Base-by-base conservation (phyloP, 306 rosid genomes). In the Vigna mungo region DNA sequence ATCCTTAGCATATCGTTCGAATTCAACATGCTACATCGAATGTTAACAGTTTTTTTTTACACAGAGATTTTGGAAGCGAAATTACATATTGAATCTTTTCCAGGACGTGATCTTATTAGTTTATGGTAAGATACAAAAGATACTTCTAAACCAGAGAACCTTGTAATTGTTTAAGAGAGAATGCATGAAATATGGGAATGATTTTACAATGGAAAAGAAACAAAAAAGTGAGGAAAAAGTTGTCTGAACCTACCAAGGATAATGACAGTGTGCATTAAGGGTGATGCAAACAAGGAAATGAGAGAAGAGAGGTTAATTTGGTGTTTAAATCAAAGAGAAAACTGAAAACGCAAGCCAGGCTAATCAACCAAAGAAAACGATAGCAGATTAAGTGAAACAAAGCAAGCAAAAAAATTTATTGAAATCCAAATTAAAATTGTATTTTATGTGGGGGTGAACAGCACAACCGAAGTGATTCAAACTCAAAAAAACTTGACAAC, bases 311-410 rank as follows among this genome's bases (percentile, higher is more conserved):
- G 52, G 55, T 23, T 46, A 13, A 59, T 14, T 25, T 4, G 47
- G 48, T n/a, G 60, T 9, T 27, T 47, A 21, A 32, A 36, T 58
- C 52, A 2, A 15, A 16, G 68, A 67, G 6, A 67, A 3, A 54
- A 44, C 36, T 58, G 18, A 16, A 65, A n/a, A 17, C 12, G 30
- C 21, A 56, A 47, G 16, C 2, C 14, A 9, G 18, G 43, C 1
- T 25, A 73, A 21, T 32, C 68, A 58, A 23, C 9, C 44, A 56
- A 58, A 63, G 51, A 27, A 6, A 72, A 80, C 52, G 72, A 30
- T 17, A 21, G 15, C 16, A 79, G 46, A 25, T 62, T 79, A 6
- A 41, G 46, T 11, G 82, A 81, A 84, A n/a, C 69, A 11, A 11
- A 62, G 37, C 7, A 80, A 74, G 71, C 63, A 5, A 34, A 71